Evolutionary conservation across 805 yeast genomes (phyloP), one percentile per base, ranked within the genome.

Genomic region (Lipomyces sp.): DNA sequence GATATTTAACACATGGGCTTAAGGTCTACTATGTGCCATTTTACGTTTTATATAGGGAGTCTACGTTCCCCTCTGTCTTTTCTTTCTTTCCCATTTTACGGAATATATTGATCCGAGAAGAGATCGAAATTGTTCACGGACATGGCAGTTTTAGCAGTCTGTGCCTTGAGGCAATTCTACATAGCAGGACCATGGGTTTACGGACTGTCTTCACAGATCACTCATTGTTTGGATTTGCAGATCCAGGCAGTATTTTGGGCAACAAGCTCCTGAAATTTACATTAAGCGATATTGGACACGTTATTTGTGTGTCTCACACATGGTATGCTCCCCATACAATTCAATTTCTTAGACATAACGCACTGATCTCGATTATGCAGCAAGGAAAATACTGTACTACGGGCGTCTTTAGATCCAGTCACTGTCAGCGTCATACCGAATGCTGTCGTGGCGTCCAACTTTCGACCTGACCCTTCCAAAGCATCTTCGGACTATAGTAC

Each of bases 291-390:
- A 87, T 92, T 3, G 97, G 96, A 65, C 94, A 94, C 76, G 92
- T 90, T 57, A 94, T 95, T n/a, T 91, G 98, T 77, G 99, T 95
- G 1, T 90, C 97, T 2, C 95, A 95, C 75, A 94, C 98, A 0
- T 92, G 72, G 69, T 67, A 60, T 4, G 59, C 18, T 30, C 0
- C 13, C 1, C 2, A 45, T 62, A 10, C 34, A 13, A 48, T 2
- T 29, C 8, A 24, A 10, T 54, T 11, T 10, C 15, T 35, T 30
- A 15, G 29, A 13, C 13, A n/a, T 18, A 39, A 11, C 35, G 15
- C 30, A n/a, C 7, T 34, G 35, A 18, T 2, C 42, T 37, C 59
- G 39, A 60, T 37, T 5, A 8, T n/a, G 48, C 8, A 69, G 98
- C 76, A 93, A 95, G 74, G 99, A 95, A 72, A 95, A 95, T 75